These are phyloP conservation scores for Simmondsia chinensis DNA, from an alignment of 148 eudicot species.

Conservation along the genomic window DNA sequence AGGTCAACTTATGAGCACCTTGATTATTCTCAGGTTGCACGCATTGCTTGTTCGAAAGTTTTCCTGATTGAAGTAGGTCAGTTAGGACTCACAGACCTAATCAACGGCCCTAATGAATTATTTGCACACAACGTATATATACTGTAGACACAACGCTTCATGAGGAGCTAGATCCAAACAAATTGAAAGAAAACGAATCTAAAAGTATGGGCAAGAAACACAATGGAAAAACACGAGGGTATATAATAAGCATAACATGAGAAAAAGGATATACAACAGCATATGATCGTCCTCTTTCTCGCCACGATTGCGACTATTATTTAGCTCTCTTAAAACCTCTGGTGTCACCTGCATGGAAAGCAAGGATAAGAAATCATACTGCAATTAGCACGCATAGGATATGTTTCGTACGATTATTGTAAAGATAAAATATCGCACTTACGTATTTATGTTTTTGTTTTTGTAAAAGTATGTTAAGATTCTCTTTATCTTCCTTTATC, in stretches of 20 bases:
- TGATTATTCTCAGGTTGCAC: no score
- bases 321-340: constrained; percentile 69
- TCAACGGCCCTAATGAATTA: no score
- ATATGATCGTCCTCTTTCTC: constrained; percentile 62
- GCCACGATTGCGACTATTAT: constrained; percentile 74
- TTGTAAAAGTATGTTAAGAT: constrained; percentile 41
- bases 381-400: not conserved
- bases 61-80: no score
- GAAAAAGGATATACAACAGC: constrained; percentile 69
- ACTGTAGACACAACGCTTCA: no score
- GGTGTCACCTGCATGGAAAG: constrained; percentile 65
- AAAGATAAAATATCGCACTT: constrained; percentile 14
- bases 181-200: no score
- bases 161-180: no score
- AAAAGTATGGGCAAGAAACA: not conserved
- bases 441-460: constrained; percentile 68
- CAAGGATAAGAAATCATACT: constrained; percentile 1
- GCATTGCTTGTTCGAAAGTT: no score
- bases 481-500: constrained; percentile 61
- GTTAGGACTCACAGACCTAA: no score
- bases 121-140: no score
- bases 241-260: not conserved
- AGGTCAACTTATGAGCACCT: no score
- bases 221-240: not conserved
- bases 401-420: not conserved